Base-by-base conservation (phyloP, 2,329 filamentous ascomycete species). In the Aspergillus pseudoviridinutans region DNA sequence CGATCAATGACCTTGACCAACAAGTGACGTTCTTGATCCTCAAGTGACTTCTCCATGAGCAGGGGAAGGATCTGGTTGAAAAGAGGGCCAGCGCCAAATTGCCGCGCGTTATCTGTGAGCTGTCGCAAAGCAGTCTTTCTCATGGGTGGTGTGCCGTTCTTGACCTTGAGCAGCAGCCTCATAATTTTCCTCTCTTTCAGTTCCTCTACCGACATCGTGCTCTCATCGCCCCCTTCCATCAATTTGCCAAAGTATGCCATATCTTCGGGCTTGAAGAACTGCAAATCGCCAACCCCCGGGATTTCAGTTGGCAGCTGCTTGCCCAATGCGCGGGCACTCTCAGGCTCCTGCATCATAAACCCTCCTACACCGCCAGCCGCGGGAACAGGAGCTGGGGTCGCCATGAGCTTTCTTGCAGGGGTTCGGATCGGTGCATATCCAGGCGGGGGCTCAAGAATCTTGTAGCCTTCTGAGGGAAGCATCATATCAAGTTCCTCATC, bases 201-300 rank as follows among this genome's bases (percentile, higher is more conserved):
- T 69, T 99, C 93, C 51, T 99, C 94, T 9, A 99, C 92, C 22
- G 88, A 92, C 77, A 99, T 85, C 24, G 87, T 83, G 66, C 93
- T 95, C 77, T 99, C 94, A 66, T 97, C 92, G 27, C 89, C 89
- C 41, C 91, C 92, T 71, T 99, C 94, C 24, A 96, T 93, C 44
- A 99, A 84, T 79, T 99, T 97, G 58, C 93, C 92, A 69, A 99
- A 99, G 77, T 99, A 99, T 42, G 91, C 88, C 92, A 97, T 97
- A 75, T 99, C 94, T 74, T 99, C 94, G 1, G 92, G 86, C 78
- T 99, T 99, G 83, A 99, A 96, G 74, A 97, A 99, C 65, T 97
- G 92, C 53, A 99, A 79, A 73, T 99, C 94, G 42, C 92, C 92
- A 51, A 99, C 92, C 42, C 94, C 94, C 3, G 94, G 92, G 41